phyloP scores from a whole-genome alignment of 192 early-diverging fungal species.

The Coemansia sp. region DNA sequence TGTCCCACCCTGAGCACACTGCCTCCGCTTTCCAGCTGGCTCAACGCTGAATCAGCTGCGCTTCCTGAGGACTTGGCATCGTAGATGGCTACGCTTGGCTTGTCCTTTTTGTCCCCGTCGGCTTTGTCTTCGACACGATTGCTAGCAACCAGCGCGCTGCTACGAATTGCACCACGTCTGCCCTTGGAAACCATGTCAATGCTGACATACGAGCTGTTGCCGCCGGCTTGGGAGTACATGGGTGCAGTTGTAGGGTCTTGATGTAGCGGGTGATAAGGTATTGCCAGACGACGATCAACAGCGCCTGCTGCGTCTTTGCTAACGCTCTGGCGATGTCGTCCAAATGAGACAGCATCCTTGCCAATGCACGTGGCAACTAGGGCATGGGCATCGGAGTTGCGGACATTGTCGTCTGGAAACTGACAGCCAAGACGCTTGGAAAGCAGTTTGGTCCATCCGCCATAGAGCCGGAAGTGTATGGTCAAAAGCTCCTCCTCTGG shows the following conservation, averaged over 20 bases:
- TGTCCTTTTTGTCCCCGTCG: constrained; percentile 12
- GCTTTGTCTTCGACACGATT: background rate
- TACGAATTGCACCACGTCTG: constrained; percentile 1
- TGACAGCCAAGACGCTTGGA: constrained; percentile 69
- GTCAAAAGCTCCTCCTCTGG: constrained; percentile 77
- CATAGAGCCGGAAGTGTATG: constrained; percentile 74
- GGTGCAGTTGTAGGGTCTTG: constrained; percentile 27
- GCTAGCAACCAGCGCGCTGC: background rate
- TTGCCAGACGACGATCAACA: background rate
- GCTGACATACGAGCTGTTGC: constrained; percentile 40
- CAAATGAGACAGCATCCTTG: constrained; percentile 9
- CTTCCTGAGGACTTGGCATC: background rate
- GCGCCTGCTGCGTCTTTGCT: background rate
- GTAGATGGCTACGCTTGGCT: constrained; percentile 9
- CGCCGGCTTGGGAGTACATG: constrained; percentile 28
- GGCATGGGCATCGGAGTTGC: constrained; percentile 10
- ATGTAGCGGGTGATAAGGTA: constrained; percentile 44
- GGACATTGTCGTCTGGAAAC: constrained; percentile 27
- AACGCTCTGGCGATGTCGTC: background rate
- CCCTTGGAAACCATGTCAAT: constrained; percentile 36
- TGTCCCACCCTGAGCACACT: constrained; percentile 19
- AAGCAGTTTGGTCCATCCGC: constrained; percentile 69
- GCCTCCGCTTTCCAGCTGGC: constrained; percentile 36
- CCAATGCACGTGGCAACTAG: constrained; percentile 9
- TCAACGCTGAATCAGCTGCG: constrained; percentile 23